phyloP scores from a whole-genome alignment of 2,329 filamentous ascomycete species.

The Mycosphaerella sp. region DNA sequence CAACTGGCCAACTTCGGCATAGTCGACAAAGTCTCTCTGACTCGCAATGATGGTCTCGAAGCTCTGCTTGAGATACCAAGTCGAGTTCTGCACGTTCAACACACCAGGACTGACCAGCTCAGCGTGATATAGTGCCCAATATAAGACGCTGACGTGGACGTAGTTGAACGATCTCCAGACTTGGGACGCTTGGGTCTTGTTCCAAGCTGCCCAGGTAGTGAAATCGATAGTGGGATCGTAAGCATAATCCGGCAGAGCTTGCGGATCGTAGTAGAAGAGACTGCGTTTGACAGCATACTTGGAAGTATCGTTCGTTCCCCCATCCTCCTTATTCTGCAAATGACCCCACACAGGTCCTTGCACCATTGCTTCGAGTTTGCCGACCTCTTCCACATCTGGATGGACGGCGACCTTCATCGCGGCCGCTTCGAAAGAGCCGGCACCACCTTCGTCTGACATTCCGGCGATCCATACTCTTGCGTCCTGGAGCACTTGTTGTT shows the following conservation, averaged over 20 bases:
- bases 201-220: slow-evolving; percentile 44
- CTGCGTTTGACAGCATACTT: slow-evolving; percentile 50
- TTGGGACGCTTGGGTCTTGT: slow-evolving; percentile 41
- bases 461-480: slow-evolving; percentile 54
- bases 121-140: slow-evolving; percentile 54
- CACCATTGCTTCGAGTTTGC: slow-evolving; percentile 51
- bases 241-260: slow-evolving; percentile 38
- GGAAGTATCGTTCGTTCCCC: slow-evolving; percentile 13
- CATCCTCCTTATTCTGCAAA: slow-evolving; percentile 37
- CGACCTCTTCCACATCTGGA: slow-evolving; percentile 46
- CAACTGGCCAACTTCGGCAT: slow-evolving; percentile 50
- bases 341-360: slow-evolving; percentile 47
- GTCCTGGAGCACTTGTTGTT: slow-evolving; percentile 40
- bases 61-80: slow-evolving; percentile 53
- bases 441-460: slow-evolving; percentile 55
- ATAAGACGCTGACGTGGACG: slow-evolving; percentile 51
- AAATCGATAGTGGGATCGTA: slow-evolving; percentile 46
- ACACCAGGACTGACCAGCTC: slow-evolving; percentile 44
- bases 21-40: slow-evolving; percentile 32
- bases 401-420: slow-evolving; percentile 51
- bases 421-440: slow-evolving; percentile 51
- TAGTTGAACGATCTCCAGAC: slow-evolving; percentile 54
- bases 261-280: slow-evolving; percentile 52
- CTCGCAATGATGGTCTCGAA: slow-evolving; percentile 44
- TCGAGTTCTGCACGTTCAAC: slow-evolving; percentile 37